phyloP scores from a whole-genome alignment of 2,329 filamentous ascomycete species.

The Trichoderma breve region DNA sequence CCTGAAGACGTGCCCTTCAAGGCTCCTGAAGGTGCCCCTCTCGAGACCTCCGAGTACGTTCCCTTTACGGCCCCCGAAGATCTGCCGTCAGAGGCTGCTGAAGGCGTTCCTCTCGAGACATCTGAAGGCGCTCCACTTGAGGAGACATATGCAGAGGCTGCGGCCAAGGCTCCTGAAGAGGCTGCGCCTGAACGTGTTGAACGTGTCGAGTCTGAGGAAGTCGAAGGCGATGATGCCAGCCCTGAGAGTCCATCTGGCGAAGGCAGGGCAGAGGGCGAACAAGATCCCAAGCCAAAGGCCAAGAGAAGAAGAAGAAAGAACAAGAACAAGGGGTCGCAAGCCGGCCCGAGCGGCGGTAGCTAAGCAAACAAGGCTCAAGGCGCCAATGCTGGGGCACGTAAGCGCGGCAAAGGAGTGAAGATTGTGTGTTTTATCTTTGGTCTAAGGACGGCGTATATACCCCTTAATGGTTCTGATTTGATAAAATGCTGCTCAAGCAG shows the following conservation, averaged over 20 bases:
- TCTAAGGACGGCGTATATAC: slow-evolving; percentile 3
- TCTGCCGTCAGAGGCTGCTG: background rate
- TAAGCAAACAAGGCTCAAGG: background rate
- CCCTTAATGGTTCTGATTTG: slow-evolving; percentile 8
- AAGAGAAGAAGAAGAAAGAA: slow-evolving; percentile 25
- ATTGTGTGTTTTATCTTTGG: slow-evolving; percentile 13
- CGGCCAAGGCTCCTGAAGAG: background rate
- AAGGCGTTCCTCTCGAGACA: background rate
- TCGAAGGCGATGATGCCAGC: slow-evolving; percentile 2
- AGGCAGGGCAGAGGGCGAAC: slow-evolving; percentile 1
- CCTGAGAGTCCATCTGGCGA: background rate
- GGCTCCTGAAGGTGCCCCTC: background rate
- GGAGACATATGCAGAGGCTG: background rate
- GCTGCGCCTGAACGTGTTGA: background rate
- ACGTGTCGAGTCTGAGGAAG: background rate
- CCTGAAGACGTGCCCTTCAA: background rate
- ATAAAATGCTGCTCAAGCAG: slow-evolving; percentile 2
- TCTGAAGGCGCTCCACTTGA: background rate
- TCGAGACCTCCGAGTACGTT: background rate
- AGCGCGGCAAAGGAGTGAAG: slow-evolving; percentile 8
- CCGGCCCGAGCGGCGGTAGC: slow-evolving; percentile 18
- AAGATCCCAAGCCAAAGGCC: slow-evolving; percentile 16
- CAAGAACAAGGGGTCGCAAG: slow-evolving; percentile 16
- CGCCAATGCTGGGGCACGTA: background rate
- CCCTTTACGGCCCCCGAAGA: background rate